Base-by-base conservation (phyloP, 345 rosid genomes). In the Gossypium bickii region DNA sequence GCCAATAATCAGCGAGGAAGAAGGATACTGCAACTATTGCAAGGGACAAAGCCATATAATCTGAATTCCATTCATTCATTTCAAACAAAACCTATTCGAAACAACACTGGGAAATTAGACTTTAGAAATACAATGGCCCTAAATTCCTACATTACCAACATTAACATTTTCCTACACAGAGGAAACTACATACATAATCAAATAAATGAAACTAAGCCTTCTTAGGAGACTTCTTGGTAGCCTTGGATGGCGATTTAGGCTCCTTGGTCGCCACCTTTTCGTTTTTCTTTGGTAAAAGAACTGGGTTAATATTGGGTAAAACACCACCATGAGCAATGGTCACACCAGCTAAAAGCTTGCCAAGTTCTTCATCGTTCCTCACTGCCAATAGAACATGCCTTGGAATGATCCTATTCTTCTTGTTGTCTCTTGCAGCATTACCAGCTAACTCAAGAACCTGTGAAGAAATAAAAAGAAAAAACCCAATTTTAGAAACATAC, bases 241-340 rank as follows among this genome's bases (percentile, higher is more conserved):
- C 87, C 73, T 84, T 90, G 18, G 91, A 75, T 74, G 89, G 88
- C 13, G 94, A 91, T 78, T 89, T 91, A 2, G 90, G 75, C 17
- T 80, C 83, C 76, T 83, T 87, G 3, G 80, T 2, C 16, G 17
- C 17, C 17, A 81, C 72, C 9, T 85, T 87, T 70, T 85, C 90
- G 1, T 85, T 56, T 34, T 75, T 89, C 74, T 89, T 89, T 0
- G 90, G 94, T 61, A 91, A 84, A 4, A 91, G 88, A 18, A 88
- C 80, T 0, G 91, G 92, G 82, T 91, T 89, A 73, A 86, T 87
- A 86, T 87, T 90, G 1, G 92, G 92, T 48, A 88, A 77, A 2
- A 90, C 92, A 4, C 94, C 94, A 2, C 92, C 92, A 15, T 90
- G 89, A 18, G 90, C 94, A 16, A 88, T 88, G 2, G 92, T 90